These are phyloP conservation scores for Cryptococcus sp. DNA, from an alignment of 1,284 basidiomycete genomes.

Conservation along the genomic window DNA sequence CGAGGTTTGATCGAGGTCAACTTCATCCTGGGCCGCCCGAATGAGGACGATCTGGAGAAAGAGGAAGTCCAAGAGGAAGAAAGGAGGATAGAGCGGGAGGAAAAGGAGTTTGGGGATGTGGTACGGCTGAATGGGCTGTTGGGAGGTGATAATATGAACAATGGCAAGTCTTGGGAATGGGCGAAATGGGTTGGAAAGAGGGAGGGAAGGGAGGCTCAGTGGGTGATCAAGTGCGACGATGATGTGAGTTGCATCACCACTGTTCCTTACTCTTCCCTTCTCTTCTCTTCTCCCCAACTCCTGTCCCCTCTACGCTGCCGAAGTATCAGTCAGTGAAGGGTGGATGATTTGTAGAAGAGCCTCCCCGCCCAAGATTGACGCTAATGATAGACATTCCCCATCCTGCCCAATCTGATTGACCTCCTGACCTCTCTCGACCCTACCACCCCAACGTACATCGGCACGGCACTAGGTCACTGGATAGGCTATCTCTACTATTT, in stretches of 20 bases:
- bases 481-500: conserved; percentile 17
- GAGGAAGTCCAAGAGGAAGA: conserved; percentile 6
- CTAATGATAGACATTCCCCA: conserved; percentile 15
- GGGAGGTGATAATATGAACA: conserved; percentile 76
- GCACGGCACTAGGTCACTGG: conserved; percentile 13
- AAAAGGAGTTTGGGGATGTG: conserved; percentile 13
- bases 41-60: not conserved
- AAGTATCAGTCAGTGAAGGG: too few relatives aligned
- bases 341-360: too few relatives aligned
- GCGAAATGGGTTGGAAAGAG: conserved; percentile 14
- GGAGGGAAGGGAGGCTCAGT: conserved; percentile 13
- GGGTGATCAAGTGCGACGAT: conserved; percentile 18
- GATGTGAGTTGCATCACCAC: conserved; percentile 16
- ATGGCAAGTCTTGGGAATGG: conserved; percentile 73
- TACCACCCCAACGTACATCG: conserved; percentile 18
- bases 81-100: conserved; percentile 9
- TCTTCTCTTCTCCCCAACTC: too few relatives aligned
- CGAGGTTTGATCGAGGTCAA: conserved; percentile 22
- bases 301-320: too few relatives aligned
- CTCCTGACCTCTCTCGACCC: conserved; percentile 14
- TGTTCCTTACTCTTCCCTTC: too few relatives aligned
- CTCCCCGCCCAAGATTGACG: too few relatives aligned
- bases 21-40: conserved; percentile 15
- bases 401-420: conserved; percentile 23
- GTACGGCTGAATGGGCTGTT: conserved; percentile 12